Percentiles rank a stretch among this genome's conserved stretches.
These are phyloP conservation scores for Puccinia novopanici DNA, from an alignment of 1,284 basidiomycete genomes.

Conservation along the genomic window DNA sequence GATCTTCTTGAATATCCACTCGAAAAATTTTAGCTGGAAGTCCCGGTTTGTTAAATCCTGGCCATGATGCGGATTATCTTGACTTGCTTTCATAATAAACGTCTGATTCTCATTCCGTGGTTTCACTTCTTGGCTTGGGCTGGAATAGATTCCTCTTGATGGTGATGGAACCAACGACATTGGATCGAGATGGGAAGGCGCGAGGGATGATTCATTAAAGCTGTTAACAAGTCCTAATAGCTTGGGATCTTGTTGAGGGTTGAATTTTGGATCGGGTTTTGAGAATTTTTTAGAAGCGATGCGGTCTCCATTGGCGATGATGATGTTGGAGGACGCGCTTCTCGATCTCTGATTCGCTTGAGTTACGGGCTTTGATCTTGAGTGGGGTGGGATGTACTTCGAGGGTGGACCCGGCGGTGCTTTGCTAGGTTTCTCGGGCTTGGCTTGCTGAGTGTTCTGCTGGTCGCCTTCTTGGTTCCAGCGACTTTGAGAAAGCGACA, in stretches of 20 bases:
- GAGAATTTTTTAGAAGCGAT: slow-evolving; percentile 33
- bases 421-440: not conserved
- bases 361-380: not conserved
- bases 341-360: not conserved
- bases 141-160: slow-evolving; percentile 33
- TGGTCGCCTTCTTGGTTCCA: slow-evolving; percentile 14
- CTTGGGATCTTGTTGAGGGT: slow-evolving; percentile 10
- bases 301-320: slow-evolving; percentile 20
- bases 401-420: not conserved
- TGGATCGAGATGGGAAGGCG: slow-evolving; percentile 24
- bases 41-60: slow-evolving; percentile 34
- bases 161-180: slow-evolving; percentile 47
- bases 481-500: slow-evolving; percentile 17
- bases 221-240: slow-evolving; percentile 9
- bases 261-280: slow-evolving; percentile 3
- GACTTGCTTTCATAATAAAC: not conserved
- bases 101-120: not conserved
- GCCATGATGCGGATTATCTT: not conserved
- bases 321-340: not conserved
- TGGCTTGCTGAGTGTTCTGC: not conserved
- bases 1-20: slow-evolving; percentile 22
- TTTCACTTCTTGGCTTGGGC: not conserved
- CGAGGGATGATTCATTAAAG: not conserved
- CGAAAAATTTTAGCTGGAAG: slow-evolving; percentile 39
- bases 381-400: slow-evolving; percentile 20